phyloP scores from a whole-genome alignment of 306 rosid genomes.

The Lathyrus tuberosus region DNA sequence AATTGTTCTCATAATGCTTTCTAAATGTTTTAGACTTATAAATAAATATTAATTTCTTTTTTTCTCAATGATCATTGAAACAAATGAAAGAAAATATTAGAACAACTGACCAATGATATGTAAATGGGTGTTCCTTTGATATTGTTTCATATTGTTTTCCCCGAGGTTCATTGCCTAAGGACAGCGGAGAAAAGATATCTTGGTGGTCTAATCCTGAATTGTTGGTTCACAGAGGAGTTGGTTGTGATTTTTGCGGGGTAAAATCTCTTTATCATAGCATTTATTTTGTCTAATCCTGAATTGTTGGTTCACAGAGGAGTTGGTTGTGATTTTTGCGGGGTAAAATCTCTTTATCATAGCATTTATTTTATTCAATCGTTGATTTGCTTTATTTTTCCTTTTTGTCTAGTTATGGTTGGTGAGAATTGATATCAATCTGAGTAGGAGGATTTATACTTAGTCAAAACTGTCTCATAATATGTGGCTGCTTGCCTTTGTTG shows the following conservation, averaged over 20 bases:
- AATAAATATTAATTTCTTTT: constrained; percentile 3
- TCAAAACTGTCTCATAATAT: constrained; percentile 7
- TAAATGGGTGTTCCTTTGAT: constrained; percentile 23
- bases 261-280: constrained; percentile 42
- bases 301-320: constrained; percentile 42
- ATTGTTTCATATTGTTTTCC: constrained; percentile 34
- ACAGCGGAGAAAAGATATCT: constrained; percentile 32
- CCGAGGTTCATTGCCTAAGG: constrained; percentile 54
- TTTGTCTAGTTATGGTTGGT: not conserved
- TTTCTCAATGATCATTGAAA: constrained; percentile 1
- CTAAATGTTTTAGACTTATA: constrained; percentile 1
- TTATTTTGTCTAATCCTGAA: constrained; percentile 4
- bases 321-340: constrained; percentile 97
- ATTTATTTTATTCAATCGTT: constrained; percentile 9
- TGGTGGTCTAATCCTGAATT: constrained; percentile 28
- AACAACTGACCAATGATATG: constrained; percentile 6
- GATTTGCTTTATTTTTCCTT: not conserved
- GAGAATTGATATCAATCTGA: constrained; percentile 11
- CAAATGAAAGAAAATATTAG: not conserved
- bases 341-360: constrained; percentile 49
- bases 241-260: constrained; percentile 96
- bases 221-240: constrained; percentile 49
- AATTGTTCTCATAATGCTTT: not conserved
- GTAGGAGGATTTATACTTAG: not conserved
- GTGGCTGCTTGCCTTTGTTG: constrained; percentile 19